phyloP scores from a whole-genome alignment of 176 grass and related monocot species.

The Eleusine coracana region DNA sequence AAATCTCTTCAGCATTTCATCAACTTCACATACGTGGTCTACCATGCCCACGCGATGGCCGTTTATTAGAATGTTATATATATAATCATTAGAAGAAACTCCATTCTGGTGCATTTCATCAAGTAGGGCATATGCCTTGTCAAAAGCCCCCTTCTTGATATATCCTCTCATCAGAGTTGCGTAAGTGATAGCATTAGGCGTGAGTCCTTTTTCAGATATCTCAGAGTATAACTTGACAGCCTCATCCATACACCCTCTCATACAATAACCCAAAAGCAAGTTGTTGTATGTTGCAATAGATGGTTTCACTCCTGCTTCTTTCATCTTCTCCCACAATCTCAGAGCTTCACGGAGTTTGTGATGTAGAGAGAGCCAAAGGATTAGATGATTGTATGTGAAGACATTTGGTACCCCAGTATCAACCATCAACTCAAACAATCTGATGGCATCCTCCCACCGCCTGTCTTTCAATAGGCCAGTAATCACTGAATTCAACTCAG shows the following conservation, averaged over 20 bases:
- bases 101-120: conserved; percentile 63
- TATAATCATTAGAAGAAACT: conserved; percentile 67
- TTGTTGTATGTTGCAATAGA: conserved; percentile 60
- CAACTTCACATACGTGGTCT: conserved; percentile 52
- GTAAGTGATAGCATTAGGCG: conserved; percentile 77
- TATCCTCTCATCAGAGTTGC: conserved; percentile 70
- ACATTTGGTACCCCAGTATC: conserved; percentile 49
- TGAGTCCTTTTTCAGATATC: conserved; percentile 57
- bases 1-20: conserved; percentile 73
- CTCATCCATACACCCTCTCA: conserved; percentile 64
- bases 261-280: conserved; percentile 70
- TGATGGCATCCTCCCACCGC: conserved; percentile 56
- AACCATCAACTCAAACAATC: conserved; percentile 55
- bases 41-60: conserved; percentile 49
- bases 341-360: conserved; percentile 58
- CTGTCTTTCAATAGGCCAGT: conserved; percentile 61
- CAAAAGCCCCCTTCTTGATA: conserved; percentile 55
- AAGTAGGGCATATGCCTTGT: conserved; percentile 56
- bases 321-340: conserved; percentile 67
- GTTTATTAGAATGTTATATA: conserved; percentile 77
- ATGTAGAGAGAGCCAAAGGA: conserved; percentile 63
- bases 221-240: conserved; percentile 64
- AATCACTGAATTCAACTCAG: conserved; percentile 62
- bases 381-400: conserved; percentile 62
- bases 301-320: conserved; percentile 59